These are phyloP conservation scores for Phlyctochytrium arcticum DNA, from an alignment of 192 early-diverging fungal genomes.

Conservation along the genomic window DNA sequence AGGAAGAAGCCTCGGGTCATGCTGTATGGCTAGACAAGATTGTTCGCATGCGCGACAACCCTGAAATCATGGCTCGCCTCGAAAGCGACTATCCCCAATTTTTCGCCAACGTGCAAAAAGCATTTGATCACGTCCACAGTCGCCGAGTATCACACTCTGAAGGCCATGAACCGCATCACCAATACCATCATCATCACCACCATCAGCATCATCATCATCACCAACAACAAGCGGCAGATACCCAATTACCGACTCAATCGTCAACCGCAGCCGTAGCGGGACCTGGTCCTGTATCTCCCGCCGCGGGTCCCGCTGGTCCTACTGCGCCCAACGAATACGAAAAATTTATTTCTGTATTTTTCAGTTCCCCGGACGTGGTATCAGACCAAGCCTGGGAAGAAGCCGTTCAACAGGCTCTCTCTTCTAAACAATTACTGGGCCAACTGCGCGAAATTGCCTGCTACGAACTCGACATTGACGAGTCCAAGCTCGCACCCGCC, in stretches of 20 bases:
- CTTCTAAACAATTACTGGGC: conserved; percentile 2
- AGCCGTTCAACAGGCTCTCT: conserved; percentile 8
- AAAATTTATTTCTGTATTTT: conserved; percentile 10
- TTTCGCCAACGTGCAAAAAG: conserved; percentile 24
- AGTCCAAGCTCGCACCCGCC: neutral
- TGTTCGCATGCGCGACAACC: conserved; percentile 16
- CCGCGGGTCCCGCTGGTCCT: neutral
- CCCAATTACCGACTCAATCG: too few relatives aligned
- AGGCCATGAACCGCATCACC: neutral
- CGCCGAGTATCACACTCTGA: neutral
- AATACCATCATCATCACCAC: neutral
- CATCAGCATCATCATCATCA: too few relatives aligned
- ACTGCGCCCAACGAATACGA: conserved; percentile 8
- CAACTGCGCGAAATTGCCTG: conserved; percentile 20
- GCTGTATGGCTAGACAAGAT: conserved; percentile 16
- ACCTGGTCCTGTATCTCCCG: too few relatives aligned
- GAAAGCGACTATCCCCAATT: conserved; percentile 29
- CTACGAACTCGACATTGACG: conserved; percentile 23
- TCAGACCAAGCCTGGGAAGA: conserved; percentile 15
- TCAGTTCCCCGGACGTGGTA: neutral
- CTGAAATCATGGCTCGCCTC: conserved; percentile 19
- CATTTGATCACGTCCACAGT: neutral
- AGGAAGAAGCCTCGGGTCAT: neutral
- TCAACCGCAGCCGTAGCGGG: too few relatives aligned
- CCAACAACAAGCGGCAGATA: too few relatives aligned